A percentile compares a stretch with the other conserved stretches of the same genome.
Conservation (phyloP, 2,329 filamentous ascomycete species). For the Trichoderma sp. region DNA sequence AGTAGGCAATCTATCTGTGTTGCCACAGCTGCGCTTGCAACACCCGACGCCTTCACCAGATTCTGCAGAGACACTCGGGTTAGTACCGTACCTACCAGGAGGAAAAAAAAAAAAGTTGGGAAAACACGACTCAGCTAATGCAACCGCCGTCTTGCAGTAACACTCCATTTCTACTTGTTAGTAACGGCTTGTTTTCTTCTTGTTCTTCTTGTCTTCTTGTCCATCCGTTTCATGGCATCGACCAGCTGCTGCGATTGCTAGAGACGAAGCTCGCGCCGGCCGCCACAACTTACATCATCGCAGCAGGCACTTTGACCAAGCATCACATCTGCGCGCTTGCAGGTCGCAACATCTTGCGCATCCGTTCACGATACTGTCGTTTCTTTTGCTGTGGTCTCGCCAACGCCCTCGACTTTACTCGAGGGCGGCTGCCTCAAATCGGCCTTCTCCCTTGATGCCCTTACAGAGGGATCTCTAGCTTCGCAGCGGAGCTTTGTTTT, state of each 20-base stretch:
- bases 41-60: slow-evolving; percentile 5
- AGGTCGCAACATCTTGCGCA: background rate
- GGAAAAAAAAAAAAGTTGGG: background rate
- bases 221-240: background rate
- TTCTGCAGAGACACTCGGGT: slow-evolving; percentile 3
- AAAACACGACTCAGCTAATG: slow-evolving; percentile 6
- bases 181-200: background rate
- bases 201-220: background rate
- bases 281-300: slow-evolving; percentile 8
- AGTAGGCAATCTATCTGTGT: background rate
- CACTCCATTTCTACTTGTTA: background rate
- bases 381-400: background rate
- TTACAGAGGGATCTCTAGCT: background rate
- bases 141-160: background rate
- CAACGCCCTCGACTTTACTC: background rate
- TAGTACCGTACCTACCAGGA: background rate
- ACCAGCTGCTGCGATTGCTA: background rate
- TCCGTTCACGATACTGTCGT: background rate
- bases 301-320: background rate
- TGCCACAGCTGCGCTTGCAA: slow-evolving; percentile 5
- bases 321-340: background rate
- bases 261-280: background rate
- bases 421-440: background rate
- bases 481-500: background rate
- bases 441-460: slow-evolving; percentile 1